A percentile compares a stretch with the other conserved stretches of the same genome.
Conservation (phyloP, 2,329 filamentous ascomycete species). For the Fusarium pininemorale region DNA sequence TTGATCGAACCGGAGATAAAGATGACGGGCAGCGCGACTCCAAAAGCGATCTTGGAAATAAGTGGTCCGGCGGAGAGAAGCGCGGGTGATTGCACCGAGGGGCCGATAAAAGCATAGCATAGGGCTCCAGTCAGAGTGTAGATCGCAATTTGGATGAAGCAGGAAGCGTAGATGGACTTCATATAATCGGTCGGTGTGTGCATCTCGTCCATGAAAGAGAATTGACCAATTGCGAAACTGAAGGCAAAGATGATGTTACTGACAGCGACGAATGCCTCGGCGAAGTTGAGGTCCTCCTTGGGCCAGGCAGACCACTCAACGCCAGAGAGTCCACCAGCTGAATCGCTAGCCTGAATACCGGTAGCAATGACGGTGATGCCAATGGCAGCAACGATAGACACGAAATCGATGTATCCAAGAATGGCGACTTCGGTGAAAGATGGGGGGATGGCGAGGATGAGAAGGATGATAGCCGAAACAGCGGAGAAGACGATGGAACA, state of each 20-base stretch:
- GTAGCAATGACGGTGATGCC: slow-evolving; percentile 74
- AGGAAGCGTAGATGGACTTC: slow-evolving; percentile 69
- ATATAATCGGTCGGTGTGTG: slow-evolving; percentile 41
- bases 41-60: slow-evolving; percentile 75
- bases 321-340: slow-evolving; percentile 44
- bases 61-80: slow-evolving; percentile 69
- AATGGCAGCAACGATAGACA: slow-evolving; percentile 62
- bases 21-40: slow-evolving; percentile 69
- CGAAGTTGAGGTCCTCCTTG: slow-evolving; percentile 56
- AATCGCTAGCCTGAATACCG: slow-evolving; percentile 54
- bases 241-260: slow-evolving; percentile 61
- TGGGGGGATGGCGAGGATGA: slow-evolving; percentile 57
- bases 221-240: slow-evolving; percentile 36
- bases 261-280: slow-evolving; percentile 67
- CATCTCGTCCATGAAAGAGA: slow-evolving; percentile 39
- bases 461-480: slow-evolving; percentile 56
- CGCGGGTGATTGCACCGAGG: slow-evolving; percentile 70
- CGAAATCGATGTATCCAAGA: slow-evolving; percentile 56
- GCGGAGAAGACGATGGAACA: slow-evolving; percentile 50
- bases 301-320: slow-evolving; percentile 57
- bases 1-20: slow-evolving; percentile 38
- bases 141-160: slow-evolving; percentile 68
- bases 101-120: slow-evolving; percentile 75
- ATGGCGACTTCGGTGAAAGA: slow-evolving; percentile 51
- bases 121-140: slow-evolving; percentile 74